Evolutionary conservation across 495 filamentous ascomycete genomes (phyloP), one percentile per base, ranked within the genome.

Genomic region (Hypoxylon cercidicola): DNA sequence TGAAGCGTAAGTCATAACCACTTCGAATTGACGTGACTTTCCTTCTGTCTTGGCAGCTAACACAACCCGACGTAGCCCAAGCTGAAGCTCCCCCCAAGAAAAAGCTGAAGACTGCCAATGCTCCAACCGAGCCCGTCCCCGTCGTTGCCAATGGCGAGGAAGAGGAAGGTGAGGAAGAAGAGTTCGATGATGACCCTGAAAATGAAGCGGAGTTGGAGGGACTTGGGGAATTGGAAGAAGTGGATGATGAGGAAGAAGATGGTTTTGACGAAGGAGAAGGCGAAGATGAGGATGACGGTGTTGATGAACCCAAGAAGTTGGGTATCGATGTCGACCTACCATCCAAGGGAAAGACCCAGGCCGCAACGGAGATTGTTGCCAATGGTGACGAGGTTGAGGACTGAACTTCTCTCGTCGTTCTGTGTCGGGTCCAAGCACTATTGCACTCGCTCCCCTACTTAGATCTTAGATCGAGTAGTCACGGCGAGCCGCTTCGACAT

Each of bases 11-110:
- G 70, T 67, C 9, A 6, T 10, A 10, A 4, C 13, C 3, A 19
- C 11, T 21, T 5, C 11, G 3, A n/a, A 43, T 43, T 28, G 18
- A 35, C 16, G 4, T 16, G 1, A 12, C 34, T 13, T 34, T 51
- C 20, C 47, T 30, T 37, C 30, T 30, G 35, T n/a, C 37, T 25
- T 11, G 30, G 8, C 35, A 10, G 18, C 70, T 73, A 55, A 71
- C 60, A 35, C 3, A 43, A 47, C 34, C 50, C 47, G 35, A 25
- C 41, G 6, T 52, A 15, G 48, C 35, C 48, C 45, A 58, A 74
- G 69, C 71, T 19, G 60, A 77, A 66, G 79, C 78, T 55, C 79
- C 78, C 49, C 79, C 79, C 34, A 81, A 78, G 70, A 82, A 82
- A 67, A 82, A 81, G 68, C 60, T 73, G 66, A 82, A 82, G 75